These are phyloP conservation scores for Peniophora sp. DNA, from an alignment of 1,284 basidiomycete species.

Conservation along the genomic window DNA sequence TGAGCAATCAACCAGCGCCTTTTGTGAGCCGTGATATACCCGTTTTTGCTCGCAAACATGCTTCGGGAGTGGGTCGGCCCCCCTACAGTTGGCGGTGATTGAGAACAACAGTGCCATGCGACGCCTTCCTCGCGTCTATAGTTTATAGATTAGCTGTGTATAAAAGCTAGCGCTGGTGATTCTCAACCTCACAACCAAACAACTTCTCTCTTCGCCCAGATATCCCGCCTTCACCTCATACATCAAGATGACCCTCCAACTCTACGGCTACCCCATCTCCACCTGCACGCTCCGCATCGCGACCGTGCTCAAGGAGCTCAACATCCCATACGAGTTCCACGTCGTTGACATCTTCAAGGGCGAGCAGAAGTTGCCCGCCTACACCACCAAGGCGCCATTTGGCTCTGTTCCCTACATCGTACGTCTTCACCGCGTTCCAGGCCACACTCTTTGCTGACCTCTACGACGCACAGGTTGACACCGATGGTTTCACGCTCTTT, in stretches of 20 bases:
- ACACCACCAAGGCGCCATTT: conserved; percentile 16
- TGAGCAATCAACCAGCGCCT: too few species aligned
- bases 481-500: conserved; percentile 33
- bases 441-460: too few species aligned
- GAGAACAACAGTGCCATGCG: too few species aligned
- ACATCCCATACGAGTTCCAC: conserved; percentile 15
- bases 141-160: too few species aligned
- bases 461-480: conserved; percentile 13
- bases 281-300: conserved; percentile 19
- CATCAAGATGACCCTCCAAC: conserved; percentile 10
- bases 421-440: not conserved
- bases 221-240: not conserved
- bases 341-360: conserved; percentile 11
- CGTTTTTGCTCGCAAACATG: too few species aligned
- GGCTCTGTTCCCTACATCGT: conserved; percentile 17
- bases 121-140: too few species aligned
- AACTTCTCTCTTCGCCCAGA: too few species aligned
- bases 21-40: too few species aligned
- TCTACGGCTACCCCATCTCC: conserved; percentile 11
- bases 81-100: too few species aligned
- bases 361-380: conserved; percentile 15
- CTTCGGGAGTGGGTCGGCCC: too few species aligned
- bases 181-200: too few species aligned
- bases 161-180: too few species aligned
- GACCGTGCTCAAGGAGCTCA: conserved; percentile 13